Evolutionary conservation across 2,329 filamentous ascomycete genomes (phyloP), one percentile per base, ranked within the genome.

Genomic region (Pseudofabraea citricarpa): DNA sequence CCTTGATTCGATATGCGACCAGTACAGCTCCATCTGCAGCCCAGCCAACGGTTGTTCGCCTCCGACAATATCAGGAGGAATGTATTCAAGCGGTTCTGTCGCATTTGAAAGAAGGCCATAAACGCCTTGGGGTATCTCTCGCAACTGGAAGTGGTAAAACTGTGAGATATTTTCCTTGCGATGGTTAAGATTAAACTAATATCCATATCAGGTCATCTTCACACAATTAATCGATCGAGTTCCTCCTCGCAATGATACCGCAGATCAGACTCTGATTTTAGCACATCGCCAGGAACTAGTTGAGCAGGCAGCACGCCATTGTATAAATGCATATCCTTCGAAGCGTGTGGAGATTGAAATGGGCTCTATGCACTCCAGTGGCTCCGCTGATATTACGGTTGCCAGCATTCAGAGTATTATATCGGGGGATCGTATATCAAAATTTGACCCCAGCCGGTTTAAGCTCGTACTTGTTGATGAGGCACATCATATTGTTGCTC

Each of bases 401-500:
- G 93, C 91, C 35, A 96, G 91, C 24, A 76, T 98, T 26, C 83
- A 85, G 58, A 96, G 88, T 63, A 81, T 98, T 54, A 79, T 75
- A 6, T 94, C 87, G 5, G 78, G 79, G 10, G 78, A 83, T 41
- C 79, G 93, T 2, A 74, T 97, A n/a, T 60, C 64, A 26, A 96
- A 95, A 60, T 97, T 91, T 56, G 79, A 94, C 52, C 86, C 90
- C 0, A 64, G 64, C 0, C 71, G 70, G 6, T 97, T 91, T 72
- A 98, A 98, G 65, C 78, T 98, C 0, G 70, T 98, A 0, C 74
- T 98, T 3, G 91, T 98, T 4, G 93, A 98, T 52, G 93, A 98
- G 66, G 93, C 91, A 4, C 93, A 98, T 62, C 93, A 98, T 64
- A 95, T 97, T 41, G 90, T 96, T 35, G 87, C 93, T 1, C 74